phyloP scores from a whole-genome alignment of 2,329 filamentous ascomycete species.

The Colletotrichum echinochloae region DNA sequence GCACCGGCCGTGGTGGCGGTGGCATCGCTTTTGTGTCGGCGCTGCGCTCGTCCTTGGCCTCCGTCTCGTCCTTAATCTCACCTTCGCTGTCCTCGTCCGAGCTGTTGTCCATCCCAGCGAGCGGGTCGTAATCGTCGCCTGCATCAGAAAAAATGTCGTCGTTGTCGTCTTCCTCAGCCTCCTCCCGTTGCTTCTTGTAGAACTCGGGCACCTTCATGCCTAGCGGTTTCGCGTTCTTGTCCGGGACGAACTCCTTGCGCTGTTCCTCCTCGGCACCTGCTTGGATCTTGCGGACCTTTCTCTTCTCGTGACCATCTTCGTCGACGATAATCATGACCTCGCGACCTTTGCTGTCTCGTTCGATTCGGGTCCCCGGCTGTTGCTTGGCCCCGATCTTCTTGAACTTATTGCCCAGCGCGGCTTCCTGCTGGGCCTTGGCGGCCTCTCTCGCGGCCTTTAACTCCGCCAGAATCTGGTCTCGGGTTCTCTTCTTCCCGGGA shows the following conservation, averaged over 20 bases:
- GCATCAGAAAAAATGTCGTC: constrained; percentile 75
- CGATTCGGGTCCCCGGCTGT: constrained; percentile 67
- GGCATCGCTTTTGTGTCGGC: constrained; percentile 54
- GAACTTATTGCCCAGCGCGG: constrained; percentile 69
- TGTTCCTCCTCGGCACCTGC: constrained; percentile 52
- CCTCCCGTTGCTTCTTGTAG: constrained; percentile 60
- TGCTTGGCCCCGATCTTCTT: constrained; percentile 72
- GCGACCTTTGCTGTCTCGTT: constrained; percentile 70
- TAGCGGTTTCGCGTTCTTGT: constrained; percentile 67
- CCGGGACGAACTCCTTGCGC: constrained; percentile 60
- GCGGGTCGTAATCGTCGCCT: constrained; percentile 75
- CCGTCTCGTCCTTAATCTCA: constrained; percentile 47
- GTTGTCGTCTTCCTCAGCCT: constrained; percentile 65
- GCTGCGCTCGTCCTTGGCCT: constrained; percentile 39
- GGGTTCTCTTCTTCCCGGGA: constrained; percentile 70
- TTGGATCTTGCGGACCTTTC: constrained; percentile 70
- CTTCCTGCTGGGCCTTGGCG: constrained; percentile 65
- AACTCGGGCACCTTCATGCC: constrained; percentile 76
- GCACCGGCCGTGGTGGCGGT: constrained; percentile 58
- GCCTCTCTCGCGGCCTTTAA: constrained; percentile 72
- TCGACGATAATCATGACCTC: constrained; percentile 75
- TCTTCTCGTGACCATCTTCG: constrained; percentile 74
- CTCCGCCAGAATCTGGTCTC: constrained; percentile 76
- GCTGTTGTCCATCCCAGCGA: constrained; percentile 66
- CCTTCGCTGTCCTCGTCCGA: constrained; percentile 58